These are phyloP conservation scores for Anisogramma anomala DNA, from an alignment of 2,329 filamentous ascomycete species.

Conservation along the genomic window DNA sequence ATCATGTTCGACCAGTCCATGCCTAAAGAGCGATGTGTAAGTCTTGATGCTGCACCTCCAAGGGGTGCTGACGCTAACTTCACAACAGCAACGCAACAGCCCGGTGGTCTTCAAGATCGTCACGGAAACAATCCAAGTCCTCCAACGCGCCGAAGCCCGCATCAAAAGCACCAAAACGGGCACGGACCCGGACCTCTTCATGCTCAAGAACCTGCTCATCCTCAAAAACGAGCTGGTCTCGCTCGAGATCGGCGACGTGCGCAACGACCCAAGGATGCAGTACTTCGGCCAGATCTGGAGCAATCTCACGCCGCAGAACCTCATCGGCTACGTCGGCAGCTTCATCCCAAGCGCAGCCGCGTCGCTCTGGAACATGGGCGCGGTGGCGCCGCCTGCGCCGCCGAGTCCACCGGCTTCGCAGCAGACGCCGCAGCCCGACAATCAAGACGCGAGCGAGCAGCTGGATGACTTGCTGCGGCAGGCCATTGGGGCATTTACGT, in stretches of 20 bases:
- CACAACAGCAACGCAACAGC: constrained; percentile 37
- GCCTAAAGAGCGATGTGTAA: constrained; percentile 51
- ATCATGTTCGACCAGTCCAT: constrained; percentile 52
- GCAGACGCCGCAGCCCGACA: constrained; percentile 17
- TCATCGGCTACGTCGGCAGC: constrained; percentile 46
- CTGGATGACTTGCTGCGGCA: constrained; percentile 51
- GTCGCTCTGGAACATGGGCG: constrained; percentile 32
- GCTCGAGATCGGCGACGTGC: constrained; percentile 73
- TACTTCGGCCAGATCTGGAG: constrained; percentile 57
- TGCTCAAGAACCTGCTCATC: constrained; percentile 87
- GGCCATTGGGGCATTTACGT: constrained; percentile 52
- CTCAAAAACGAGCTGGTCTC: constrained; percentile 93
- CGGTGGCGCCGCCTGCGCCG: constrained; percentile 21
- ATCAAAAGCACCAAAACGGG: constrained; percentile 51
- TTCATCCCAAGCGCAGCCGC: constrained; percentile 45
- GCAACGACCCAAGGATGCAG: constrained; percentile 42
- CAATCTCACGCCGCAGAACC: constrained; percentile 45
- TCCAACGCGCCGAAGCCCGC: constrained; percentile 63
- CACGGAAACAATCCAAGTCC: constrained; percentile 74
- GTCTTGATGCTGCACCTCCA: constrained; percentile 18
- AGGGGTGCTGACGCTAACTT: not conserved
- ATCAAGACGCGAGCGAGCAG: constrained; percentile 52
- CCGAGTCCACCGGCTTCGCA: constrained; percentile 18
- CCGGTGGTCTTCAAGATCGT: constrained; percentile 60
- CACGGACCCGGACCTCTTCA: constrained; percentile 75